Evolutionary conservation across 129 eudicot species (phyloP).

Genomic region (Deinandra increscens): DNA sequence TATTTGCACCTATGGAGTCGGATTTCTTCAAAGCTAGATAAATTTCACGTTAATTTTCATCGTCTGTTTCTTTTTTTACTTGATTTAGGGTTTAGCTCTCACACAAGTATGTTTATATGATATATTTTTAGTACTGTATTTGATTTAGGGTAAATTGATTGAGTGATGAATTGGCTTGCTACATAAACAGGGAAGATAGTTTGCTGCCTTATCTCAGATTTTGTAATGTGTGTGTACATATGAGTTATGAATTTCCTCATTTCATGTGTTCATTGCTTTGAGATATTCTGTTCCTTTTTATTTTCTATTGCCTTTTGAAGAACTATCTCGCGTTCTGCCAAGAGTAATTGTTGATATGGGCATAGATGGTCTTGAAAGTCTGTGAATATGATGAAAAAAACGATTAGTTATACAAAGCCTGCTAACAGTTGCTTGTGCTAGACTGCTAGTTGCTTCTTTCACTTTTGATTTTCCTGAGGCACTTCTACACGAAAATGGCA

Average conservation of each 20-base stretch:
- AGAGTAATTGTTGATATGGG: background rate
- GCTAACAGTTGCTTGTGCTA: background rate
- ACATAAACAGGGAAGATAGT: too few species aligned
- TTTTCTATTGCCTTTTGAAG: background rate
- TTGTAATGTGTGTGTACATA: too few species aligned
- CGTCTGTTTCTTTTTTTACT: background rate
- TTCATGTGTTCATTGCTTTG: background rate
- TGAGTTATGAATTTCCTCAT: too few species aligned
- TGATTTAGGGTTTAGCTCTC: background rate
- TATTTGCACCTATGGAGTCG: background rate
- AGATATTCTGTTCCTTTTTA: background rate
- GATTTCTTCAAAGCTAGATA: background rate
- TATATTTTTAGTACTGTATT: background rate
- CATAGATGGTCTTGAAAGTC: background rate
- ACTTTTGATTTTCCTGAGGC: background rate
- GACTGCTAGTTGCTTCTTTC: background rate
- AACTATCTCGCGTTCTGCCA: background rate
- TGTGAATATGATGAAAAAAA: slow-evolving; percentile 5
- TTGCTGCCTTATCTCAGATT: too few species aligned
- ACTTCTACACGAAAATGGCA: background rate
- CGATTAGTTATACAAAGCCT: background rate
- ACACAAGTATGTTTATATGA: background rate
- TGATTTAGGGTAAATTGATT: background rate
- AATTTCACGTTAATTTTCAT: background rate
- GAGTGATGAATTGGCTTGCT: too few species aligned